Evolutionary conservation across 768 basidiomycete species (phyloP), one percentile per base, ranked within the genome.

Genomic region (Lentinula sp.): DNA sequence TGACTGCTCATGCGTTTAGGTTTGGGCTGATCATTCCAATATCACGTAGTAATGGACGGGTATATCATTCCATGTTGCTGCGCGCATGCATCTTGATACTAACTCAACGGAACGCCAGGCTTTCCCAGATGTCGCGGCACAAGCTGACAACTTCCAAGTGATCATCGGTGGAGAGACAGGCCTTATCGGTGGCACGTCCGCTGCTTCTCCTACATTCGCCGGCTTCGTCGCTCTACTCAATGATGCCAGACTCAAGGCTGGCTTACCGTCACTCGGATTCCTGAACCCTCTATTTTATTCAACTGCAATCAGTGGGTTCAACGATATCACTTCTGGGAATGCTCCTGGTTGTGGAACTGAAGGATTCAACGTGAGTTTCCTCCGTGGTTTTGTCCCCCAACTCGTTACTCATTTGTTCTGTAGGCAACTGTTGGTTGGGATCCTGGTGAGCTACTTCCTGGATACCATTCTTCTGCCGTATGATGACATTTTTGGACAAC

Each of bases 291-390:
- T 67, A 4, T 43, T 70, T 3, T 70, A 70, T 32, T 46, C 63
- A 4, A 52, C 21, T 16, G 65, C 62, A 16, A 49, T 63, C 9
- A 35, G 48, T 5, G 70, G 66, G 4, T 66, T 71, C 49, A 68
- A 64, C 46, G 70, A 71, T 53, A 69, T 71, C 48, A 65, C 63
- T 6, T 45, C 31, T 13, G 70, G 70, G 13, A 70, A 72, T 23
- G 78, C 78, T 64, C 78, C 79, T 1, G 81, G 81, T 8, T 82
- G 80, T 62, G 74, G 75, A 2, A 80, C 78, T 1, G 63, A 70
- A 34, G 80, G 80, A 31, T 78, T 75, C 60, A 66, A 65, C 48
- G 66, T 67, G 39, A 35, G 66, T 61, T 23, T 40, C 21, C 18
- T 9, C 15, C 15, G 54, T n/a, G 40, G 23, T 23, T 48, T 21